phyloP scores from a whole-genome alignment of 306 rosid genomes.

The Rosa multiflora region DNA sequence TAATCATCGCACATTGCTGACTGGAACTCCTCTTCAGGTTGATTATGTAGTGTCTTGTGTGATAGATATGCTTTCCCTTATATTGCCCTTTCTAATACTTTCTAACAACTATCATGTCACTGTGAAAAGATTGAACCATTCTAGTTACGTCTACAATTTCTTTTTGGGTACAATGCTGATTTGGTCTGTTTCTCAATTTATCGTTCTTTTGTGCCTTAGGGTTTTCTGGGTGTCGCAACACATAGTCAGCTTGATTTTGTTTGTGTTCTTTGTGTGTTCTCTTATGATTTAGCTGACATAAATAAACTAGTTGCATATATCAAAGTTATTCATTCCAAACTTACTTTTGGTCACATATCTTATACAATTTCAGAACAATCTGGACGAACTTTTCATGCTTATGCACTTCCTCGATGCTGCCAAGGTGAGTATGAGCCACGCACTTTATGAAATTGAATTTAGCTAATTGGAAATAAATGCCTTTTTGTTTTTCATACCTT shows the following conservation, averaged over 20 bases:
- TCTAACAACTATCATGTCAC: background rate
- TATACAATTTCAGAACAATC: constrained; percentile 77
- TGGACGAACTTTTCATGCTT: constrained; percentile 97
- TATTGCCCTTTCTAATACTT: constrained; percentile 3
- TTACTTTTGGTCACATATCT: constrained; percentile 32
- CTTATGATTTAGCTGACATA: constrained; percentile 13
- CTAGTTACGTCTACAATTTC: background rate
- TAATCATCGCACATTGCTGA: constrained; percentile 86
- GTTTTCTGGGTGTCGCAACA: background rate
- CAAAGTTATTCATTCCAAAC: constrained; percentile 26
- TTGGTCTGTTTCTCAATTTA: background rate
- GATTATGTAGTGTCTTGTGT: constrained; percentile 27
- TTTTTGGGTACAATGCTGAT: background rate
- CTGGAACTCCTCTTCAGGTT: constrained; percentile 99
- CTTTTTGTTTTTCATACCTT: constrained; percentile 19
- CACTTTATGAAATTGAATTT: constrained; percentile 21
- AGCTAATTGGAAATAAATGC: constrained; percentile 8
- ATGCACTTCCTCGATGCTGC: constrained; percentile 99
- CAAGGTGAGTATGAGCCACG: constrained; percentile 64
- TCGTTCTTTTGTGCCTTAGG: background rate
- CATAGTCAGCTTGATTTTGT: constrained; percentile 13
- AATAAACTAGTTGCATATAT: constrained; percentile 18
- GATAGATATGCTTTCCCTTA: constrained; percentile 18
- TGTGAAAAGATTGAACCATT: background rate
- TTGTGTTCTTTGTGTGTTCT: background rate